Evolutionary conservation across 2,329 filamentous ascomycete genomes (phyloP), one percentile per base, ranked within the genome.

Genomic region (Sarocladiaceae sp.): DNA sequence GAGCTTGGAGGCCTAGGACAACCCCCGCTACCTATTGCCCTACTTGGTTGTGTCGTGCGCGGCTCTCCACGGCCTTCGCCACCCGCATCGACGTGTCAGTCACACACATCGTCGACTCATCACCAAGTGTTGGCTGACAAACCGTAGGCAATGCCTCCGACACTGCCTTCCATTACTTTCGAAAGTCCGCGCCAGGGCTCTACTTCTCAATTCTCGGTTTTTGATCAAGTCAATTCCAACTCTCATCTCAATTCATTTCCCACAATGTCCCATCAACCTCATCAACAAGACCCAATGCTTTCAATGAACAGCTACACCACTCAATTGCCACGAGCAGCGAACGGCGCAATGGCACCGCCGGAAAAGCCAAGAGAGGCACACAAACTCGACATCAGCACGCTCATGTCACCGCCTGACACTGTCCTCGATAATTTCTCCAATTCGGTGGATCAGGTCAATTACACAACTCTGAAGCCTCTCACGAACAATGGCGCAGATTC

Each of bases 331-430:
- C 52, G 53, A 22, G 49, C 54, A 51, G 51, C n/a, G n/a, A n/a
- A 53, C 44, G 54, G 53, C 53, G 53, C 63, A 59, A 66, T 65
- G 63, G 62, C 60, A 26, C 64, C 66, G 46, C 64, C 64, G 42
- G 59, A 61, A 52, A 60, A 20, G 46, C 62, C 20, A 55, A 58
- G 49, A 56, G 57, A 57, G 20, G 28, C 58, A 4, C 76, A 71
- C 62, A 78, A 76, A 57, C 60, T 75, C 51, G 71, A 76, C 55
- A 78, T 80, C 57, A 75, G 65, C 68, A 83, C 71, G 55, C 69
- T 85, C 53, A 83, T 85, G 76, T 85, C 82, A 20, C 82, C 82
- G 28, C 82, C 82, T 20, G 81, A 84, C 33, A 70, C 71, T n/a
- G 63, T 72, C 29, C 74, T 72, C 47, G 80, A 84, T 56, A 80